Evolutionary conservation across 257 asterid species (phyloP).

Genomic region (Coffea canephora): DNA sequence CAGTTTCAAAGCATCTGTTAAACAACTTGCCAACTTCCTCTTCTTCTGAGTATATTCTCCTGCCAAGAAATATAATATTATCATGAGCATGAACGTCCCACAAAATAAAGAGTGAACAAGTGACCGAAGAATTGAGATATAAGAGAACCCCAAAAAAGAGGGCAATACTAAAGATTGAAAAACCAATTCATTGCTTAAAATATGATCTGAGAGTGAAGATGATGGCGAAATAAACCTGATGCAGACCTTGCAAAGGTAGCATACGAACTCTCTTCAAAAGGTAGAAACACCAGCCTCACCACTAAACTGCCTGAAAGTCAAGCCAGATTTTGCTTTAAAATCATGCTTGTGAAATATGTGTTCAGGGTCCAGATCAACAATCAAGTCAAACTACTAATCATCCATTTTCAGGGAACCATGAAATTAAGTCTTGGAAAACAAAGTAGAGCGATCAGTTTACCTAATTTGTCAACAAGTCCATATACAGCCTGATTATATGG

Average conservation of each 20-base stretch:
- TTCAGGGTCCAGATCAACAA: conserved; percentile 7
- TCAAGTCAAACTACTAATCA: neutral
- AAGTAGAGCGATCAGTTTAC: conserved; percentile 25
- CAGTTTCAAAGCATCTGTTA: conserved; percentile 87
- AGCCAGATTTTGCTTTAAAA: conserved; percentile 15
- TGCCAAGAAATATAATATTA: conserved; percentile 29
- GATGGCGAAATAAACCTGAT: conserved; percentile 75
- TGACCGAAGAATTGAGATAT: neutral
- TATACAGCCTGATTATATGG: conserved; percentile 98
- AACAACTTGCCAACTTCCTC: conserved; percentile 56
- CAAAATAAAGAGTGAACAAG: neutral
- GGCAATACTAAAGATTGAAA: neutral
- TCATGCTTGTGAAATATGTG: conserved; percentile 11
- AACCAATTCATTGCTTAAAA: conserved; percentile 8
- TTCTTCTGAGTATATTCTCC: conserved; percentile 53
- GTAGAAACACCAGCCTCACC: conserved; percentile 92
- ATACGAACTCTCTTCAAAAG: conserved; percentile 95
- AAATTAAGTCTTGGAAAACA: conserved; percentile 1
- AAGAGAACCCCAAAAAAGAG: neutral
- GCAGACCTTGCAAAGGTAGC: conserved; percentile 95
- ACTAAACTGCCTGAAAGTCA: conserved; percentile 89
- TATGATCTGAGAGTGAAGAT: conserved; percentile 18
- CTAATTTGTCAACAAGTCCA: conserved; percentile 96
- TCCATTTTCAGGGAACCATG: conserved; percentile 1
- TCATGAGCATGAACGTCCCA: neutral